Percentiles rank a stretch among this genome's conserved stretches.
These are phyloP conservation scores for Licmophora abbreviata DNA, from an alignment of 108 stramenopile genomes.

Conservation along the genomic window DNA sequence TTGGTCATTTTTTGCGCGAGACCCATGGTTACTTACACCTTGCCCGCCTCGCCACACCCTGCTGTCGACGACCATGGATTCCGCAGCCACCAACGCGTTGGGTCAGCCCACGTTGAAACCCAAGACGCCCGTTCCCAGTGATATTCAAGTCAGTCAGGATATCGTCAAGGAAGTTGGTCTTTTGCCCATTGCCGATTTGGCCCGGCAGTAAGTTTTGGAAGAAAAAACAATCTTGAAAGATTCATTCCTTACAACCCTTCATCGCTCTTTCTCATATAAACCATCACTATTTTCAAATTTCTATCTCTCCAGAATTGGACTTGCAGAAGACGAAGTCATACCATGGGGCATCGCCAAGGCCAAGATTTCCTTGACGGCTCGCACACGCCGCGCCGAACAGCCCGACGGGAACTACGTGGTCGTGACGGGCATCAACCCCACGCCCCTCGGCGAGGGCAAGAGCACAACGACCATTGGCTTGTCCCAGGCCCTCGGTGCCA, in stretches of 20 bases:
- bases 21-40: too few species aligned
- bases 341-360: slow-evolving; percentile 96
- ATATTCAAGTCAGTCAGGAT: slow-evolving; percentile 75
- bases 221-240: neutral
- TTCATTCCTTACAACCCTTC: slow-evolving; percentile 1
- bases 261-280: neutral
- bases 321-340: slow-evolving; percentile 77
- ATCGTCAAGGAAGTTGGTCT: slow-evolving; percentile 81
- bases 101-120: slow-evolving; percentile 63
- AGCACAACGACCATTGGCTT: slow-evolving; percentile 88
- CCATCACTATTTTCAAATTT: neutral
- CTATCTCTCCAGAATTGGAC: slow-evolving; percentile 34
- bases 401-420: slow-evolving; percentile 95
- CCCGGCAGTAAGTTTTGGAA: slow-evolving; percentile 42
- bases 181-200: slow-evolving; percentile 59
- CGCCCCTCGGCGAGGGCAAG: slow-evolving; percentile 98
- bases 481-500: slow-evolving; percentile 86
- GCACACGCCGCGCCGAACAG: slow-evolving; percentile 44
- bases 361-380: slow-evolving; percentile 70
- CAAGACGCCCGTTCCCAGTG: slow-evolving; percentile 67
- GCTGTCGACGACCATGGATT: neutral
- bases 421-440: slow-evolving; percentile 98
- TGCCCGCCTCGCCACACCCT: too few species aligned
- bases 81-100: slow-evolving; percentile 28
- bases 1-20: too few species aligned